Base-by-base conservation (phyloP, 495 filamentous ascomycete species). In the Trichoderma erinaceum region DNA sequence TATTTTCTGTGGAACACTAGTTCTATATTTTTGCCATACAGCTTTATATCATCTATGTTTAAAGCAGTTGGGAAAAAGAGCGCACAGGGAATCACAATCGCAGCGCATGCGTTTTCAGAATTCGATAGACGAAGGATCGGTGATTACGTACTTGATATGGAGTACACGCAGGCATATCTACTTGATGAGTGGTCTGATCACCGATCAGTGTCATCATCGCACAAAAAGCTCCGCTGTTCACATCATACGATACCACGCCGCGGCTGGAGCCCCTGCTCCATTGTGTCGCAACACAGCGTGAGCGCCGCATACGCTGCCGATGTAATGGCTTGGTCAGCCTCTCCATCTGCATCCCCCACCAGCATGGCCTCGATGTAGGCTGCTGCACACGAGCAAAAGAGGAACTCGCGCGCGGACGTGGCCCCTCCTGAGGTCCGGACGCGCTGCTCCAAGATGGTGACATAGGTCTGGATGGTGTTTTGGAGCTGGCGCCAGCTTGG, bases 381-480 rank as follows among this genome's bases (percentile, higher is more conserved):
- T 35, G 65, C 63, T 13, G 71, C 61, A 41, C 61, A 64, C 8
- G 61, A 35, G 6, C 29, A 64, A 27, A 64, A 64, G 27, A 64
- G 61, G 15, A 64, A 41, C 61, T 64, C 61, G 27, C 61, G 61
- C 27, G 29, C 38, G 11, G 29, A 35, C 3, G 15, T 18, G 29
- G 38, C 38, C 6, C 61, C 61, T n/a, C 25, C 38, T 12, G 61
- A 32, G 4, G 38, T 41, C 5, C 38, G 61, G 18, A 64, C 61
- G 25, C 61, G 61, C 27, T 21, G 61, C 61, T 64, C 61, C 10
- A 64, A 18, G 4, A 64, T 27, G 13, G 61, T 7, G 61, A 35
- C 61, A 21, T 35, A 35, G 25, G 29, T 2, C 15, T 41, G 61
- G 12, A 64, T 23, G 18, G 38, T 64, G 4, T 38, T 15, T 35